Evolutionary conservation across 441 rosid species (phyloP), one percentile per base, ranked within the genome.

Genomic region (Aquilaria agallochum): DNA sequence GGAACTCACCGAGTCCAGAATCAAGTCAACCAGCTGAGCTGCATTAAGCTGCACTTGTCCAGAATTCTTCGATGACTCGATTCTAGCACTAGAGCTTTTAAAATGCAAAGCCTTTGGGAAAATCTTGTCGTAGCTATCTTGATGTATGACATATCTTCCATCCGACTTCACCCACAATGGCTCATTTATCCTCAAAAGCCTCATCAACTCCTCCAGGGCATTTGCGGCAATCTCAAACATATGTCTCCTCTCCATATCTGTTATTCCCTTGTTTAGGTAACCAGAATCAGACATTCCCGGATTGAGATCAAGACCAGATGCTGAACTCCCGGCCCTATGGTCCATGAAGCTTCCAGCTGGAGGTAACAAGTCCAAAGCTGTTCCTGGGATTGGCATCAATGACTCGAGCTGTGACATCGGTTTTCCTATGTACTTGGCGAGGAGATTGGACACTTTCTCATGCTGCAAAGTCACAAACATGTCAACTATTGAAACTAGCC

Each of bases 31-130:
- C 73, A 91, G 60, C 31, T 51, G 48, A 7, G 64, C 9, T 0
- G 78, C 82, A 36, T 77, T 80, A 55, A 84, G 71, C 5, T 70
- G 49, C 45, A 88, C 79, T 5, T 76, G 60, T 3, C 67, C 73
- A 27, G 74, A 65, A 14, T 70, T 71, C 68, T 74, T 84, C 2
- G 97, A 88, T 12, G 92, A 76, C 68, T 91, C 97, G 10, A 81
- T 30, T 3, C 77, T 79, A 36, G 79, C 75, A 59, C 66, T 72
- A 5, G 68, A 27, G 42, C 65, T 66, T 55, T 62, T 81, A 31
- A 79, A 75, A 45, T 67, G 80, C 58, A 8, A 65, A 33, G 53
- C 11, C 27, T 78, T 67, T 0, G 72, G 71, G 53, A 71, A 76
- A 33, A 76, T 58, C 47, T 71, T 82, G n/a, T 82, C 75, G 36